These are phyloP conservation scores for Reutealis trisperma DNA, from an alignment of 345 rosid species.

Conservation along the genomic window DNA sequence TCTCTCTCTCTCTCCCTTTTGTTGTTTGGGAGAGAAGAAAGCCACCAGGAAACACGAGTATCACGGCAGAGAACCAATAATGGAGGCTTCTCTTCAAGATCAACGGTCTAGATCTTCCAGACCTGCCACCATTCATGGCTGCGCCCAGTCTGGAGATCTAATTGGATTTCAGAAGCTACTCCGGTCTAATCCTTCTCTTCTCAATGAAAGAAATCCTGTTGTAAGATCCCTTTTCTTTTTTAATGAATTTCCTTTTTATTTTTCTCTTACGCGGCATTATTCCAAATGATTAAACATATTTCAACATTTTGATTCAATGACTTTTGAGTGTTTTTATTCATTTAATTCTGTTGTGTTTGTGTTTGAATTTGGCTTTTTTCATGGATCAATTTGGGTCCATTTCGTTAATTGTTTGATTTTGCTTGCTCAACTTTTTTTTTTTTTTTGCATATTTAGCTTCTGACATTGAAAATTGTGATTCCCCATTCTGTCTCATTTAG, in stretches of 20 bases:
- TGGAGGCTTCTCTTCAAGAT: slow-evolving; percentile 36
- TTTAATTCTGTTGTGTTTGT: neutral
- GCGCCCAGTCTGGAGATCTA: slow-evolving; percentile 86
- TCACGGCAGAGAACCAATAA: neutral
- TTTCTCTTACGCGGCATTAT: neutral
- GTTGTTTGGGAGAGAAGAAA: slow-evolving; percentile 8
- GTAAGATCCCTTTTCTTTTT: slow-evolving; percentile 41
- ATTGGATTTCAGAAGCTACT: slow-evolving; percentile 65
- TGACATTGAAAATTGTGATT: neutral
- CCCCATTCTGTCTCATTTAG: neutral
- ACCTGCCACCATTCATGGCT: slow-evolving; percentile 79
- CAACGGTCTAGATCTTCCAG: slow-evolving; percentile 69
- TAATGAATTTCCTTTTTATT: neutral
- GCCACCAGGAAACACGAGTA: neutral
- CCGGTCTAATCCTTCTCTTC: slow-evolving; percentile 64
- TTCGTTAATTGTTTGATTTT: neutral
- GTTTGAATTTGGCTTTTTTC: neutral
- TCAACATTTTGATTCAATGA: neutral
- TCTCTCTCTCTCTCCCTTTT: neutral
- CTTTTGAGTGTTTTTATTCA: neutral
- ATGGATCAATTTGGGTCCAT: slow-evolving; percentile 10
- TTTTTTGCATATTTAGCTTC: neutral
- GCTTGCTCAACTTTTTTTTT: neutral
- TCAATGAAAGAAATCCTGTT: slow-evolving; percentile 87
- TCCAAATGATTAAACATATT: neutral